Percentiles rank a stretch among this genome's conserved stretches.
Evolutionary conservation across 176 grass and related monocot species (phyloP).

Genomic region (Cenchrus purpureus): DNA sequence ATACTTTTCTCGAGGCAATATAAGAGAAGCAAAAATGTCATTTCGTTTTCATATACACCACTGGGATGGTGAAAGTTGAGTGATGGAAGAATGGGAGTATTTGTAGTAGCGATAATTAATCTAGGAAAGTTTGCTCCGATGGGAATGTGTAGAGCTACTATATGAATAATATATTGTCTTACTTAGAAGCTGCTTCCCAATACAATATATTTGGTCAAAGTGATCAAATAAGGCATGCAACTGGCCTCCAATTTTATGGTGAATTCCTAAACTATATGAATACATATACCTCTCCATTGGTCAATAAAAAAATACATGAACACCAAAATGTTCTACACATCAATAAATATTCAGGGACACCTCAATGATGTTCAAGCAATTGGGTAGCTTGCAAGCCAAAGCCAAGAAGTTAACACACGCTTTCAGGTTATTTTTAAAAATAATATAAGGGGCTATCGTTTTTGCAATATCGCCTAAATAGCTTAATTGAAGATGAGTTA

Average conservation of each 20-base stretch:
- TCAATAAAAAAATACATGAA: not conserved
- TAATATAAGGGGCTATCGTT: not conserved
- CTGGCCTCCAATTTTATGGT: slow-evolving; percentile 18
- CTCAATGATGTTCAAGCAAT: not conserved
- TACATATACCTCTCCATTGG: slow-evolving; percentile 5
- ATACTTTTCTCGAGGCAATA: not conserved
- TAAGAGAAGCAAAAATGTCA: not conserved
- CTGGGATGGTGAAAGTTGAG: not conserved
- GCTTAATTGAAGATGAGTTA: not conserved
- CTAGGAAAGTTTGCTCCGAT: slow-evolving; percentile 4
- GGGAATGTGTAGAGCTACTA: slow-evolving; percentile 19
- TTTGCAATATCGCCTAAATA: slow-evolving; percentile 11
- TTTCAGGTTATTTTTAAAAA: not conserved
- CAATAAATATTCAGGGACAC: not conserved
- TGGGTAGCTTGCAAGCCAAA: slow-evolving; percentile 36
- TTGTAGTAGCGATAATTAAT: slow-evolving; percentile 26
- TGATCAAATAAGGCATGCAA: slow-evolving; percentile 24
- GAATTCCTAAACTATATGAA: slow-evolving; percentile 4
- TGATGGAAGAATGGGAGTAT: not conserved
- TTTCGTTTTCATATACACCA: slow-evolving; percentile 26
- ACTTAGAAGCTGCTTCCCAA: slow-evolving; percentile 13
- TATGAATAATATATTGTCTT: slow-evolving; percentile 11
- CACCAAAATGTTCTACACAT: not conserved
- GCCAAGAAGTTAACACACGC: not conserved
- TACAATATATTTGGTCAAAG: slow-evolving; percentile 16